Conservation (phyloP, 2,329 filamentous ascomycete genomes). For the Neonectria sp. region DNA sequence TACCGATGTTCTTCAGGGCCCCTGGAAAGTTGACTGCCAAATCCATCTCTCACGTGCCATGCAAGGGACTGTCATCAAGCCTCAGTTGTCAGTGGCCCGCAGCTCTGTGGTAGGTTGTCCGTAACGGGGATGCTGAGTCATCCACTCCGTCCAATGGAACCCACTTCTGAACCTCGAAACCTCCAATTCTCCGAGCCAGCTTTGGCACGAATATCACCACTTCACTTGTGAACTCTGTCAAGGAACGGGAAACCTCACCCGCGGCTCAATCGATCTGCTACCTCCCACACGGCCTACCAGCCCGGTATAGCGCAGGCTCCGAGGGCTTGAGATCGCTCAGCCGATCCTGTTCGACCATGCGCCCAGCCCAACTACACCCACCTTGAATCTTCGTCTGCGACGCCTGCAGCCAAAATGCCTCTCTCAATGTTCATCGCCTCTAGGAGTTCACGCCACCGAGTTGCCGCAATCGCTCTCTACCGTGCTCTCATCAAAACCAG, state of each 20-base stretch:
- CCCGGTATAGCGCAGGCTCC: constrained; percentile 2
- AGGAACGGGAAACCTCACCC: neutral
- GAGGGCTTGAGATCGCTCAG: constrained; percentile 5
- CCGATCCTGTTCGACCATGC: constrained; percentile 26
- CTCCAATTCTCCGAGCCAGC: constrained; percentile 13
- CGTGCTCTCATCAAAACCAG: constrained; percentile 76
- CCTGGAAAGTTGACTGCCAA: neutral
- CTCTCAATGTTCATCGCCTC: constrained; percentile 61
- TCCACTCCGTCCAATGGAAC: constrained; percentile 5
- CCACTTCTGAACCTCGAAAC: constrained; percentile 4
- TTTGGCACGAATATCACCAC: constrained; percentile 10
- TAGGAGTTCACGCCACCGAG: constrained; percentile 67
- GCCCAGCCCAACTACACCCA: constrained; percentile 15
- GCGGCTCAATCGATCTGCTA: neutral
- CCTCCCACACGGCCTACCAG: neutral
- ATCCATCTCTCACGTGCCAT: constrained; percentile 9
- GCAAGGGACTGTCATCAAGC: neutral
- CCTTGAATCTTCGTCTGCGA: neutral
- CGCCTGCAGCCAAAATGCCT: constrained; percentile 41
- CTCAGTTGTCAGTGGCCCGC: constrained; percentile 6
- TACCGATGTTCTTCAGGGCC: neutral
- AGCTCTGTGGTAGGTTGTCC: neutral
- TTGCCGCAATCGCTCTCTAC: constrained; percentile 78
- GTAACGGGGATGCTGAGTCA: constrained; percentile 17
- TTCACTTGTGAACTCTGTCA: neutral